Percentiles rank a stretch among this genome's conserved stretches.
These are phyloP conservation scores for Vinca minor DNA, from an alignment of 257 asterid genomes.

Conservation along the genomic window DNA sequence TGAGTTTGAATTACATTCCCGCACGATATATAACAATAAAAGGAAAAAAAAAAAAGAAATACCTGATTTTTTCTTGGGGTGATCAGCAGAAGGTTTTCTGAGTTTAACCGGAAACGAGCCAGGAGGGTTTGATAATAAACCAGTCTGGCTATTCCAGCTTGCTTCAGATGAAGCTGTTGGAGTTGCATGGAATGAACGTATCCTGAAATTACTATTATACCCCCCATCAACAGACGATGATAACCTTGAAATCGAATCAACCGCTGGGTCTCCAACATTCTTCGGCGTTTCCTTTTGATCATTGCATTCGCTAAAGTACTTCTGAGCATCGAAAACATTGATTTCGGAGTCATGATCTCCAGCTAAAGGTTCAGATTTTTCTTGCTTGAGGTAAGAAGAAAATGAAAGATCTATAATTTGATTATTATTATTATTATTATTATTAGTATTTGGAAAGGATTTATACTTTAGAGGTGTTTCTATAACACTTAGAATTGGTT, in stretches of 20 bases:
- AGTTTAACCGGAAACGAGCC: slow-evolving; percentile 37
- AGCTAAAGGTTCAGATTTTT: slow-evolving; percentile 8
- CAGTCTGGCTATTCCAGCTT: slow-evolving; percentile 86
- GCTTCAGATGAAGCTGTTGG: slow-evolving; percentile 92
- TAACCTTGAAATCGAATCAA: slow-evolving; percentile 19
- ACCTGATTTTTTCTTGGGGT: slow-evolving; percentile 17
- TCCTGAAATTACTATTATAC: slow-evolving; percentile 38
- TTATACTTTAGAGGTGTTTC: slow-evolving; percentile 42
- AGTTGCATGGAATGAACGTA: slow-evolving; percentile 54
- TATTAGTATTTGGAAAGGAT: too few relatives aligned
- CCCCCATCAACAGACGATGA: slow-evolving; percentile 51
- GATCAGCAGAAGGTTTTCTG: slow-evolving; percentile 22
- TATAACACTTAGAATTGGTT: slow-evolving; percentile 34
- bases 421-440: slow-evolving; percentile 17
- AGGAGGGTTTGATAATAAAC: slow-evolving; percentile 53
- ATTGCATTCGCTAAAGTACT: slow-evolving; percentile 56
- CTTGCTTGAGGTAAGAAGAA: slow-evolving; percentile 40
- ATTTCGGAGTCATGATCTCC: slow-evolving; percentile 46
- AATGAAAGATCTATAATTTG: slow-evolving; percentile 44
- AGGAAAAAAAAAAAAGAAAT: too few relatives aligned
- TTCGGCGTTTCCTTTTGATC: slow-evolving; percentile 11
- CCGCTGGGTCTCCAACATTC: slow-evolving; percentile 7
- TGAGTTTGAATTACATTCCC: too few relatives aligned
- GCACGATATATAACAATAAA: too few relatives aligned
- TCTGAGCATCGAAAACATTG: slow-evolving; percentile 78